phyloP scores from a whole-genome alignment of 2,329 filamentous ascomycete genomes.

The Blumeriella jaapii region DNA sequence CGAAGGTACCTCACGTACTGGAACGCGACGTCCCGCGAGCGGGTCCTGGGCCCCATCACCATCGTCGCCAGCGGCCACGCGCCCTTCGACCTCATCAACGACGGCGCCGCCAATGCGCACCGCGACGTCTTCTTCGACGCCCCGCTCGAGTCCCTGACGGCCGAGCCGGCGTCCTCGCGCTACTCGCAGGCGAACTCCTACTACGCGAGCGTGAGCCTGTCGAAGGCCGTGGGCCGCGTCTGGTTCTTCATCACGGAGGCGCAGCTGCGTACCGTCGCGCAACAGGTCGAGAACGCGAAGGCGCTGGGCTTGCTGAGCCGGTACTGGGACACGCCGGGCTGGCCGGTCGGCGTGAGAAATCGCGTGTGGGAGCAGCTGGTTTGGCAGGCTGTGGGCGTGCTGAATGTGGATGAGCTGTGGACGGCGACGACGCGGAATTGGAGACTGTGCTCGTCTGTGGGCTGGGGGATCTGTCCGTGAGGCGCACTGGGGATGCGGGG shows the following conservation, averaged over 20 bases:
- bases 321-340: conserved; percentile 33
- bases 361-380: conserved; percentile 31
- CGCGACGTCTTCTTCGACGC: conserved; percentile 39
- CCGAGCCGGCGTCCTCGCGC: too few species aligned
- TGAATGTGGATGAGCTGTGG: conserved; percentile 34
- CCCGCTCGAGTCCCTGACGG: conserved; percentile 26
- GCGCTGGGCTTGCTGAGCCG: conserved; percentile 30
- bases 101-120: conserved; percentile 28
- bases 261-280: conserved; percentile 18
- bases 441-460: conserved; percentile 13
- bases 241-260: conserved; percentile 10
- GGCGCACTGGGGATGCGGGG: too few species aligned
- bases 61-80: conserved; percentile 39
- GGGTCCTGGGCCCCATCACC: conserved; percentile 32
- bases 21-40: conserved; percentile 29
- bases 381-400: conserved; percentile 29
- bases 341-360: conserved; percentile 30
- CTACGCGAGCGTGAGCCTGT: conserved; percentile 21
- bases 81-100: conserved; percentile 31
- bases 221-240: conserved; percentile 6
- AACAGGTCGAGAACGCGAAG: conserved; percentile 25
- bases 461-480: conserved; percentile 13
- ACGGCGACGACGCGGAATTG: conserved; percentile 25
- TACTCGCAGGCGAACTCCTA: conserved; percentile 23
- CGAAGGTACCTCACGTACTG: conserved; percentile 28